Base-by-base conservation (phyloP, 2,329 filamentous ascomycete genomes). In the Ceratocystis cubensis region DNA sequence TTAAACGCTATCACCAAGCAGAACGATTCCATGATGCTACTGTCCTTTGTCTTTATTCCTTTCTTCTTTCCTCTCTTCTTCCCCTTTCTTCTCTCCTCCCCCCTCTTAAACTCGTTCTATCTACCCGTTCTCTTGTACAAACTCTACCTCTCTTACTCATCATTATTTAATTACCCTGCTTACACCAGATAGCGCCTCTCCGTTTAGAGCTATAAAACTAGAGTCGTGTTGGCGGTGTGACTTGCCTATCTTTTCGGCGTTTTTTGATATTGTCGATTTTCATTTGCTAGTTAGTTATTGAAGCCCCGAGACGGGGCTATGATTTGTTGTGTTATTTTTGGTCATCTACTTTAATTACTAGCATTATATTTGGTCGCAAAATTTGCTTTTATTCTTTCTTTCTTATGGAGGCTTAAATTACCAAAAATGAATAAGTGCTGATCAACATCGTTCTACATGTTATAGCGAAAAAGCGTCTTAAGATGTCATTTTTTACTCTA, bases 1-100 rank as follows among this genome's bases (percentile, higher is more conserved):
- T 46, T 74, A 65, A 57, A n/a, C 48, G 8, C 25, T 53, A 5
- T 41, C 22, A 15, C 33, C 22, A 20, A 7, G 22, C 56, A 50
- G 64, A 56, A 50, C 30, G 30, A 53, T 30, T 45, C n/a, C 22
- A 53, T 61, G 33, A 46, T 8, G 17, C 22, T 57, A 8, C 53
- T 41, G 13, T 41, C 37, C 3, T 15, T 15, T 41, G 37, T 41
- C 37, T 41, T 41, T 15, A 41, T 41, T 41, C 37, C 33, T 37
- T 30, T 41, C 45, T 61, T 45, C 45, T 37, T 25, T 2, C 25
- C 13, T 20, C 4, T 20, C n/a, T 50, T 50, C 17, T 17, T 48
- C 22, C 33, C 45, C 30, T 13, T 53, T 17, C n/a, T 22, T 44
- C 45, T 61, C 20, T 59, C 45, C 61, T 46, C 37, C 37, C 20